These are phyloP conservation scores for Pichia sp. DNA, from an alignment of 1,139 yeast genomes.

Conservation along the genomic window DNA sequence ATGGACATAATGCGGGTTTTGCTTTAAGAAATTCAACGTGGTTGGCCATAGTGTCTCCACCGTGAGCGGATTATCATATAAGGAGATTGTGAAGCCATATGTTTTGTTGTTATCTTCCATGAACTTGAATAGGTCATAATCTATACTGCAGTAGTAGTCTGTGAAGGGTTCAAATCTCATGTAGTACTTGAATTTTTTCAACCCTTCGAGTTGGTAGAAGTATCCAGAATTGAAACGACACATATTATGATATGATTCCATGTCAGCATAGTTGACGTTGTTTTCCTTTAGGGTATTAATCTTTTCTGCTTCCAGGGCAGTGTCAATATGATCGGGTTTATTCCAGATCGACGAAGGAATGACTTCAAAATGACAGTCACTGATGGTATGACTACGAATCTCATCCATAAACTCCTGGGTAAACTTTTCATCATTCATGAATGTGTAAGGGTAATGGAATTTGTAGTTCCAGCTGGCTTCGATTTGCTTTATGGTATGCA, in stretches of 20 bases:
- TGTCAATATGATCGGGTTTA: conserved; percentile 39
- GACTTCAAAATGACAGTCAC: conserved; percentile 33
- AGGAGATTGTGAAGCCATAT: conserved; percentile 46
- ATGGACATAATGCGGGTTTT: conserved; percentile 43
- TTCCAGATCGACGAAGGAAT: conserved; percentile 38
- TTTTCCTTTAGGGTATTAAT: conserved; percentile 31
- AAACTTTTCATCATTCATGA: conserved; percentile 41
- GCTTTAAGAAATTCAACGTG: conserved; percentile 38
- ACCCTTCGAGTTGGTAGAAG: conserved; percentile 41
- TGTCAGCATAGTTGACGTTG: conserved; percentile 40
- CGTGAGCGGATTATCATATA: conserved; percentile 41
- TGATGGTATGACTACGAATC: conserved; percentile 27
- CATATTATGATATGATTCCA: conserved; percentile 47
- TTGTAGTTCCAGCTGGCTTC: conserved; percentile 43
- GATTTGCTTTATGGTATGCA: conserved; percentile 35
- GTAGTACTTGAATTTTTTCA: conserved; percentile 38
- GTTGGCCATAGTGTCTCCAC: conserved; percentile 46
- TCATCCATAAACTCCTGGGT: conserved; percentile 38
- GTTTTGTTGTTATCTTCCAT: conserved; percentile 41
- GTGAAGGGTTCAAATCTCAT: conserved; percentile 55
- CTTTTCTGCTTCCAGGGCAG: conserved; percentile 26
- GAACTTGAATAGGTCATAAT: conserved; percentile 50
- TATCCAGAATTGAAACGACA: conserved; percentile 47
- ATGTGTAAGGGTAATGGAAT: conserved; percentile 49
- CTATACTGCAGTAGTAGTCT: conserved; percentile 38